phyloP scores from a whole-genome alignment of 495 filamentous ascomycete genomes.

The Aspergillus asperescens region DNA sequence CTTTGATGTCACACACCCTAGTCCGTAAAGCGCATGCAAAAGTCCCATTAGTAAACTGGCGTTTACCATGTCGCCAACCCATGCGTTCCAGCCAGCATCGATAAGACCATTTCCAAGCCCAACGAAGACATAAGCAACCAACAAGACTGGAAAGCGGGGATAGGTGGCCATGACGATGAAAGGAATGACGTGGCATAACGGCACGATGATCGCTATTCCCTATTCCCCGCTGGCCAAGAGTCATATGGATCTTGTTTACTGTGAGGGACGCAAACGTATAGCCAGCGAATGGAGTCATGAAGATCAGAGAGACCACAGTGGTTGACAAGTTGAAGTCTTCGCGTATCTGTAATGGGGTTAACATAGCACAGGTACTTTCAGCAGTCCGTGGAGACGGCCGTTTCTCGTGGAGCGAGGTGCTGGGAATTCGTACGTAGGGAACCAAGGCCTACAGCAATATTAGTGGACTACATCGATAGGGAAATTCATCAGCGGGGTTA shows the following conservation, averaged over 20 bases:
- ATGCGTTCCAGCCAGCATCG: slow-evolving; percentile 57
- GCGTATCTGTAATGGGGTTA: slow-evolving; percentile 36
- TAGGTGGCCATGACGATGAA: slow-evolving; percentile 47
- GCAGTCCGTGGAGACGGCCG: not conserved
- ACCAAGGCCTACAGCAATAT: slow-evolving; percentile 47
- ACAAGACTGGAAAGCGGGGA: slow-evolving; percentile 49
- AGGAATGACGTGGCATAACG: slow-evolving; percentile 53
- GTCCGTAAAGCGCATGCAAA: slow-evolving; percentile 50
- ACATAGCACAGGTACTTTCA: not conserved
- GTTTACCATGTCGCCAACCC: slow-evolving; percentile 51
- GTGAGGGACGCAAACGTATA: slow-evolving; percentile 47
- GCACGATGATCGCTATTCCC: slow-evolving; percentile 64
- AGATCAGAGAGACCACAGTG: slow-evolving; percentile 48
- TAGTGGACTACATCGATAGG: slow-evolving; percentile 11
- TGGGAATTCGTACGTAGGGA: slow-evolving; percentile 32
- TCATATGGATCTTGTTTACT: slow-evolving; percentile 48
- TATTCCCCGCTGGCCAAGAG: slow-evolving; percentile 64
- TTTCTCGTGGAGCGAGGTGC: not conserved
- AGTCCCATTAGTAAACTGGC: slow-evolving; percentile 48
- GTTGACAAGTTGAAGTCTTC: slow-evolving; percentile 49
- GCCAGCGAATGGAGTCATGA: slow-evolving; percentile 51
- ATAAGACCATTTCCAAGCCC: slow-evolving; percentile 51
- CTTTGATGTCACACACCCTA: slow-evolving; percentile 25
- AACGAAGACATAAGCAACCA: slow-evolving; percentile 46
- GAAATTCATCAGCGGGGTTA: not conserved